Conservation (phyloP, 345 rosid species). For the Gossypium thurberi region DNA sequence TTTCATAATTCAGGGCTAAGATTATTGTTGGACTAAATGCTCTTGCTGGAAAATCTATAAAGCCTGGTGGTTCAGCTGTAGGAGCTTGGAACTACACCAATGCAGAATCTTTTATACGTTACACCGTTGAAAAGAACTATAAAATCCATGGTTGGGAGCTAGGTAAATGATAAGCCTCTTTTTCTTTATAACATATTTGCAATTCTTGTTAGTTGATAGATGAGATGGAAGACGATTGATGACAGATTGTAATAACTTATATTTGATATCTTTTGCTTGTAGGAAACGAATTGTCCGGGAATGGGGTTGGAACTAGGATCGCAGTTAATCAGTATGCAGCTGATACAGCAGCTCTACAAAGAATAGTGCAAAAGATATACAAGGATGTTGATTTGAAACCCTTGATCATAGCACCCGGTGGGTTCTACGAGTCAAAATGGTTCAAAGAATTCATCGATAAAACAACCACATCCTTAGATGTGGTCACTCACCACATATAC, state of each 20-base stretch:
- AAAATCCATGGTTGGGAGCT: slow-evolving; percentile 69
- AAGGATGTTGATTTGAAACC: slow-evolving; percentile 44
- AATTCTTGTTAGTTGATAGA: not conserved
- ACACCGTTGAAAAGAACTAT: slow-evolving; percentile 45
- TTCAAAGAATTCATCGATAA: slow-evolving; percentile 53
- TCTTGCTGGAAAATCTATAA: slow-evolving; percentile 38
- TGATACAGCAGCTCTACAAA: slow-evolving; percentile 51
- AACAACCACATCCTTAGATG: slow-evolving; percentile 45
- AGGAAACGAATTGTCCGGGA: slow-evolving; percentile 87
- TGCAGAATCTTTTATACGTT: slow-evolving; percentile 50
- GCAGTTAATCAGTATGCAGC: slow-evolving; percentile 64
- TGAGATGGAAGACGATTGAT: not conserved
- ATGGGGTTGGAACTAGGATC: slow-evolving; percentile 68
- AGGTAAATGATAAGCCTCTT: slow-evolving; percentile 31
- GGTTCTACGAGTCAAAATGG: slow-evolving; percentile 73
- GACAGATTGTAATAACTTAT: not conserved
- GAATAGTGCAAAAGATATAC: slow-evolving; percentile 47
- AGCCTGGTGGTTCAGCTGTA: slow-evolving; percentile 31
- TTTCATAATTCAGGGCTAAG: slow-evolving; percentile 32
- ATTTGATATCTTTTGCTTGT: slow-evolving; percentile 5
- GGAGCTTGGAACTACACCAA: slow-evolving; percentile 61
- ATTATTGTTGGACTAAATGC: slow-evolving; percentile 65
- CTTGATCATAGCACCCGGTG: slow-evolving; percentile 77
- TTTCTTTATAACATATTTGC: not conserved
- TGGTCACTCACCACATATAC: slow-evolving; percentile 79